Conservation (phyloP, 2,329 filamentous ascomycete genomes). For the Leptographium procerum region DNA sequence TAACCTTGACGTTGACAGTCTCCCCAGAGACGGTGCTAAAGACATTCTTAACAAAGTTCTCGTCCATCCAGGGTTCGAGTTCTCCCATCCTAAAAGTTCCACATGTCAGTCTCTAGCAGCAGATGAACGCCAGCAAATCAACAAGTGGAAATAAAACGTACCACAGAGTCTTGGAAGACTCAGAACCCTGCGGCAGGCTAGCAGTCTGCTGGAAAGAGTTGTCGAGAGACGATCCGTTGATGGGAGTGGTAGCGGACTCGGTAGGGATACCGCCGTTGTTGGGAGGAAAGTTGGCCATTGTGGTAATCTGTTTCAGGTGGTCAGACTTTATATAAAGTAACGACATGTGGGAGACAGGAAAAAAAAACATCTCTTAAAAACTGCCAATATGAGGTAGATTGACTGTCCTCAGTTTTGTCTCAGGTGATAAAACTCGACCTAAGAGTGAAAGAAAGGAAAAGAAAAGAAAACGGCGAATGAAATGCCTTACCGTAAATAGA, state of each 20-base stretch:
- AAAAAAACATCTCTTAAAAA: background rate
- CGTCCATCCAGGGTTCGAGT: constrained; percentile 97
- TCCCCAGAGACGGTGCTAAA: constrained; percentile 84
- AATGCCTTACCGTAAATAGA: background rate
- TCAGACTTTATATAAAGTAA: background rate
- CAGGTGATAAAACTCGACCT: no score
- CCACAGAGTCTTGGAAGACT: constrained; percentile 48
- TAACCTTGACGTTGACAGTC: constrained; percentile 97
- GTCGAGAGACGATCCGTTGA: constrained; percentile 20
- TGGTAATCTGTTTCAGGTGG: background rate
- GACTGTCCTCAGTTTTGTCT: background rate
- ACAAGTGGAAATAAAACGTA: constrained; percentile 22
- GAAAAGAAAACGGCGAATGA: background rate
- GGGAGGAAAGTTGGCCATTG: constrained; percentile 14
- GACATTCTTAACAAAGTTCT: constrained; percentile 93
- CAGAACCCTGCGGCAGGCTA: constrained; percentile 19
- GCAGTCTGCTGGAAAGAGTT: constrained; percentile 12
- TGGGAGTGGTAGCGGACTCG: constrained; percentile 13
- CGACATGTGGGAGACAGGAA: background rate
- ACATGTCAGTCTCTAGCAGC: constrained; percentile 4
- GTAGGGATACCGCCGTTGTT: constrained; percentile 11
- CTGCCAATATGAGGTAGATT: background rate
- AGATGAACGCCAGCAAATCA: background rate
- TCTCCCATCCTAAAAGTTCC: constrained; percentile 79
- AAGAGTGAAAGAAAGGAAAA: background rate